Conservation (phyloP, 1,284 basidiomycete species). For the Boletus semigastroideus region DNA sequence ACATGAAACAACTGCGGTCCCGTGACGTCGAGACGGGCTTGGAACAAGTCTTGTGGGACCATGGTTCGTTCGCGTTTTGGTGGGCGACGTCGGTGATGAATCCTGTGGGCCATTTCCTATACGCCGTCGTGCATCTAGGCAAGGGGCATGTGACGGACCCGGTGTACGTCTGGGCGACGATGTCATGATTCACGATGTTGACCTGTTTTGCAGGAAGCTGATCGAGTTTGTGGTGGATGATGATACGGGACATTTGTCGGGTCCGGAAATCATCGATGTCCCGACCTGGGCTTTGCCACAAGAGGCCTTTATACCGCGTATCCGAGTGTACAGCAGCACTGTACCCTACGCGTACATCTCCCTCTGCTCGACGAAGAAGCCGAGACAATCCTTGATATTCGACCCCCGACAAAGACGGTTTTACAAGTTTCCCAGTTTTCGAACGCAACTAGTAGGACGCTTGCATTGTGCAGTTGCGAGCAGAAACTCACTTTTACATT, state of each 20-base stretch:
- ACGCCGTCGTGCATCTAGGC: conserved; percentile 15
- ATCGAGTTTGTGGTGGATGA: conserved; percentile 19
- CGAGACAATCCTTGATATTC: conserved; percentile 15
- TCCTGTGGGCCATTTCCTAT: conserved; percentile 15
- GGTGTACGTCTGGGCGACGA: too few relatives aligned
- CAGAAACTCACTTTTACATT: background rate
- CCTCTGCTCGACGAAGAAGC: conserved; percentile 9
- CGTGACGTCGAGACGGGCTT: conserved; percentile 18
- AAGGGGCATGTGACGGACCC: conserved; percentile 14
- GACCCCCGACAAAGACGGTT: conserved; percentile 14
- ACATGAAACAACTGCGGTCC: conserved; percentile 8
- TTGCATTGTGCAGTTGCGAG: background rate
- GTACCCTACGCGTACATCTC: conserved; percentile 18
- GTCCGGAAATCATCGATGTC: conserved; percentile 13
- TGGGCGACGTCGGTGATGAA: conserved; percentile 11
- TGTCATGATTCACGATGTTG: background rate
- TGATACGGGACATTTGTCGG: conserved; percentile 16
- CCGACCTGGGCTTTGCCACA: conserved; percentile 10
- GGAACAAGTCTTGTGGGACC: conserved; percentile 19
- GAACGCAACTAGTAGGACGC: conserved; percentile 11
- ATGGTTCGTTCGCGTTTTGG: conserved; percentile 10
- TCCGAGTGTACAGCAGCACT: conserved; percentile 9
- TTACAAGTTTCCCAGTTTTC: conserved; percentile 20
- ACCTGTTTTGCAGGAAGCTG: conserved; percentile 10
- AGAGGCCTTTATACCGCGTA: conserved; percentile 11